Percentiles rank a stretch among this genome's conserved stretches.
These are phyloP conservation scores for Syzygium malaccense DNA, from an alignment of 441 rosid genomes.

Conservation along the genomic window DNA sequence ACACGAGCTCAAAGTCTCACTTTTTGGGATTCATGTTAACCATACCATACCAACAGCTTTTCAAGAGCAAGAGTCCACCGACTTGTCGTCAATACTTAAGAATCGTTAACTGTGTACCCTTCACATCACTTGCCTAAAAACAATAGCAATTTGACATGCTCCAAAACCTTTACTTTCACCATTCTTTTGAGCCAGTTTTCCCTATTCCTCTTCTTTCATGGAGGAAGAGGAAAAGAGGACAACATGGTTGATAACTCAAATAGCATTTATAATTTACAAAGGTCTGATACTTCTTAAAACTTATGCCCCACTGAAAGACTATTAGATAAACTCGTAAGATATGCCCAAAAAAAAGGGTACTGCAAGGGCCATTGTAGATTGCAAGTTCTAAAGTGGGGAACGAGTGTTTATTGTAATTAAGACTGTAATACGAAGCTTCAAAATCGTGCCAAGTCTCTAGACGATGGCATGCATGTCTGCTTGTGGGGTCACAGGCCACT, in stretches of 20 bases:
- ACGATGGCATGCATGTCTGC: not conserved
- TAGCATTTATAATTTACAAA: not conserved
- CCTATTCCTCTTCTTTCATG: not conserved
- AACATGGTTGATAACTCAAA: not conserved
- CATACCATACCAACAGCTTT: not conserved
- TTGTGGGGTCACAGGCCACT: not conserved
- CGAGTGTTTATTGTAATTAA: not conserved
- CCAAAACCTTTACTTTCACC: not conserved
- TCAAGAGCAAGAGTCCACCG: not conserved
- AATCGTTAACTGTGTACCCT: not conserved
- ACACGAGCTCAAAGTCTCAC: not conserved
- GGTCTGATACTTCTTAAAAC: not conserved
- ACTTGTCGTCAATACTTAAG: not conserved
- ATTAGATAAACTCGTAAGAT: not conserved
- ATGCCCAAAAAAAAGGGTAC: not conserved
- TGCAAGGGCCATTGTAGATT: not conserved
- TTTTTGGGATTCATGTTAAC: not conserved
- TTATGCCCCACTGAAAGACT: not conserved
- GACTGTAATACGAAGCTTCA: not conserved
- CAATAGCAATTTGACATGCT: not conserved
- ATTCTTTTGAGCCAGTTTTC: not conserved
- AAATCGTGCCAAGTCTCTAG: not conserved
- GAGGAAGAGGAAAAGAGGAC: not conserved
- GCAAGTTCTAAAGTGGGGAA: not conserved
- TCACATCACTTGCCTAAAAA: not conserved